Base-by-base conservation (phyloP, 2,329 filamentous ascomycete genomes). In the Talaromyces marneffei region DNA sequence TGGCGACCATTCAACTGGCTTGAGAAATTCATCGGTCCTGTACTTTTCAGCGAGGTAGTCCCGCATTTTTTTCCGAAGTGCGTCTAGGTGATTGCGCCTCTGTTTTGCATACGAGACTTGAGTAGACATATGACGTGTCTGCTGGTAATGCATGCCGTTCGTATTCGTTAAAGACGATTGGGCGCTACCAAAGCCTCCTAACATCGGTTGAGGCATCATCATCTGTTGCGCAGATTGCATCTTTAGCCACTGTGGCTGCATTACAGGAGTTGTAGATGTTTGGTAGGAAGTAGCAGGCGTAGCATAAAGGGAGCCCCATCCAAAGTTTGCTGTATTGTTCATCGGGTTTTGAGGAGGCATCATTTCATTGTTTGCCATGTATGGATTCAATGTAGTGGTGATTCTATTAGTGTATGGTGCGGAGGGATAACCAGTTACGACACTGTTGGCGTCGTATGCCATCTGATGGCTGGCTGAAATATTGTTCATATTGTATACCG, bases 201-300 rank as follows among this genome's bases (percentile, higher is more conserved):
- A 8, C n/a, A 52, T 59, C 35, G 48, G 44, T 3, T 59, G 57
- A 12, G 57, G n/a, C 42, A 52, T 52, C 25, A 53, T 50, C 33
- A 42, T 33, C n/a, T 59, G 57, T 37, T 59, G 46, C 46, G 37
- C 37, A 59, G 29, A 33, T 12, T 48, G 57, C 9, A 42, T 59
- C 25, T 52, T 23, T 16, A 59, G 35, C 33, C 48, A 59, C 16
- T 31, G 46, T 20, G 33, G 33, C 23, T 53, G 46, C 27, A 53
- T 35, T 8, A 39, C 16, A 18, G 57, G 35, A 42, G 46, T 16
- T 16, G 12, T 16, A 3, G 42, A 16, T 29, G 42, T 4, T 50
- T 58, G 56, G n/a, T 7, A n/a, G 18, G 20, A 20, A 33, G 35
- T 39, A 52, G 20, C 10, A n/a, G 23, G 16, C 25, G 18, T 53